A percentile compares a stretch with the other conserved stretches of the same genome.
Evolutionary conservation across 169 alveolate genomes (phyloP).

Genomic region (Neospora caninum): DNA sequence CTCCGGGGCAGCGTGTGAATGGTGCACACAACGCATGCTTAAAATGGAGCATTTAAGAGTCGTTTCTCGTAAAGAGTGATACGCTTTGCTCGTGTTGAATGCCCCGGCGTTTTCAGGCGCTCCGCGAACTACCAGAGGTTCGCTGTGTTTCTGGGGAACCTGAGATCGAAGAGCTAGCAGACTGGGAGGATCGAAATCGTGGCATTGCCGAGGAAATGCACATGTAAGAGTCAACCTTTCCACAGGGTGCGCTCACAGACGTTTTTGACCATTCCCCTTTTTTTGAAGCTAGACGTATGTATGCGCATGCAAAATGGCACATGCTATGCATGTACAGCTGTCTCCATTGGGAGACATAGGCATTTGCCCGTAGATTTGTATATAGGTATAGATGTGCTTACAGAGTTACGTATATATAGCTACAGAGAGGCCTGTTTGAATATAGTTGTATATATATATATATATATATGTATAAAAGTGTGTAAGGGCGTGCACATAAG

Average conservation of each 20-base stretch:
- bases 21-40: too few species aligned
- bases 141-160: slow-evolving; percentile 44
- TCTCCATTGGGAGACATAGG: not conserved
- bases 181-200: not conserved
- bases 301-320: too few species aligned
- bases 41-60: too few species aligned
- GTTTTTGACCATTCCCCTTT: too few species aligned
- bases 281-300: too few species aligned
- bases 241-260: too few species aligned
- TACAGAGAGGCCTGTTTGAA: not conserved
- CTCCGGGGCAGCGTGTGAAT: too few species aligned
- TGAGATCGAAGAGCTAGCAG: slow-evolving; percentile 18
- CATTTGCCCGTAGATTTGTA: not conserved
- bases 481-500: not conserved
- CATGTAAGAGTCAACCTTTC: too few species aligned
- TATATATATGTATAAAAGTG: not conserved
- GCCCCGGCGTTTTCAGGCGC: slow-evolving; percentile 10
- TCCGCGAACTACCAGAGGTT: not conserved
- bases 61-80: too few species aligned
- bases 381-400: not conserved
- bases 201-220: not conserved
- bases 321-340: not conserved
- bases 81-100: not conserved
- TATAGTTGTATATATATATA: not conserved
- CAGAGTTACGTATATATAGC: too few species aligned